A percentile compares a stretch with the other conserved stretches of the same genome.
Conservation (phyloP, 345 rosid species). For the Rhodamnia argentea region DNA sequence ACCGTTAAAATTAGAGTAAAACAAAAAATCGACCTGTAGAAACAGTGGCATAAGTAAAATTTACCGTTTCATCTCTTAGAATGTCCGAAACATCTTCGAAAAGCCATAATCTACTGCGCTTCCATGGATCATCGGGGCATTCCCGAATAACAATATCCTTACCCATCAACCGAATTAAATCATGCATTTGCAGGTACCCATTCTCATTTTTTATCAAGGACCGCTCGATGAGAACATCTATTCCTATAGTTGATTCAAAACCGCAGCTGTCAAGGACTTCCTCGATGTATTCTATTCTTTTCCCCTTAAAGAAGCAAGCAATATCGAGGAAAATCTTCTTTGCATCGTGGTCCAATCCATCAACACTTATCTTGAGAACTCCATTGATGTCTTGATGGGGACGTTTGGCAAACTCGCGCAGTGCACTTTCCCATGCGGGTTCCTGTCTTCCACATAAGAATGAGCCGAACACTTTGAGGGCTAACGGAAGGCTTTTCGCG, state of each 20-base stretch:
- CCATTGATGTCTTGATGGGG: accelerated
- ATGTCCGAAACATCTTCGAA: background rate
- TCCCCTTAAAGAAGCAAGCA: background rate
- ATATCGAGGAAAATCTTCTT: background rate
- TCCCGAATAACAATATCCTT: background rate
- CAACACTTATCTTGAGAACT: background rate
- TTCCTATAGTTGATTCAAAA: background rate
- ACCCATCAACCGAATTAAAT: background rate
- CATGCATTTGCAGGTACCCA: background rate
- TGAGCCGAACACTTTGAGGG: background rate
- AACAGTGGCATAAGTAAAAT: background rate
- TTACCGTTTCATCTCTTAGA: background rate
- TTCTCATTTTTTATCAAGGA: background rate
- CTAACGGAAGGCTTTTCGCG: background rate
- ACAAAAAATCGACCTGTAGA: background rate
- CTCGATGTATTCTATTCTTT: background rate
- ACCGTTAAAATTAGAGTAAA: background rate
- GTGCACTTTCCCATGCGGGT: background rate
- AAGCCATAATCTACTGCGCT: background rate
- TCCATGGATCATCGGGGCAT: background rate
- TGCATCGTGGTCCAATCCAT: background rate
- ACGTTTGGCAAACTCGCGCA: accelerated
- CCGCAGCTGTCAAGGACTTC: background rate
- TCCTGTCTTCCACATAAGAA: background rate
- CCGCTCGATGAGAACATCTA: background rate